phyloP scores from a whole-genome alignment of 257 asterid species.

The Handroanthus guayacan region DNA sequence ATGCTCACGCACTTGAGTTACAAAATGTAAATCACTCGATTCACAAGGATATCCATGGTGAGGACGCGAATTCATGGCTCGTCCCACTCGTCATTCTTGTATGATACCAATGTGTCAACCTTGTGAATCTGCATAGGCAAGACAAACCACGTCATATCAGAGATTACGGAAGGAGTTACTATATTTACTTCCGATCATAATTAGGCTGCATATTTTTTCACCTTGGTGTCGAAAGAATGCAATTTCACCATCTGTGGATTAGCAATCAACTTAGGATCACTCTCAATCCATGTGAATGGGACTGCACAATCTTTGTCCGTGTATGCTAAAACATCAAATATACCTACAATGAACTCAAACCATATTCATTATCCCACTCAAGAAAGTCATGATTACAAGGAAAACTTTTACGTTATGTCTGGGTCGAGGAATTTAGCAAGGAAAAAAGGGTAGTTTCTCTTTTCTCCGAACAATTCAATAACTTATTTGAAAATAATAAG shows the following conservation, averaged over 20 bases:
- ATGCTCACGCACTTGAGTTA: neutral
- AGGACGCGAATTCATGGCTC: slow-evolving; percentile 29
- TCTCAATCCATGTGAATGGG: slow-evolving; percentile 94
- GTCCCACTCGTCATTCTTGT: slow-evolving; percentile 91
- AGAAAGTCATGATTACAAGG: neutral
- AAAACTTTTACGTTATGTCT: too few relatives aligned
- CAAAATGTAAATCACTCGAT: slow-evolving; percentile 3
- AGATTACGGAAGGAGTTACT: neutral
- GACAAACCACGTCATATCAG: neutral
- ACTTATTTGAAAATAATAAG: too few relatives aligned
- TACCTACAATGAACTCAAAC: slow-evolving; percentile 51
- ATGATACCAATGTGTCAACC: slow-evolving; percentile 91
- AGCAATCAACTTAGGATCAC: slow-evolving; percentile 89
- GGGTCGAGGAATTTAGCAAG: too few relatives aligned
- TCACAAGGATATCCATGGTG: neutral
- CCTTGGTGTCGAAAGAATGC: slow-evolving; percentile 96
- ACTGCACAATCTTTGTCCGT: slow-evolving; percentile 81
- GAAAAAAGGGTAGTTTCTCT: too few relatives aligned
- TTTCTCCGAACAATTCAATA: too few relatives aligned
- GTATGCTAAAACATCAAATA: slow-evolving; percentile 89
- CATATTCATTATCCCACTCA: neutral
- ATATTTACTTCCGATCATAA: neutral
- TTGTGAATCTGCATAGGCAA: slow-evolving; percentile 81
- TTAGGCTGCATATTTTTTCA: slow-evolving; percentile 27
- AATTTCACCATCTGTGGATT: slow-evolving; percentile 97